Conservation (phyloP, 768 basidiomycete species). For the Collybia nuda region DNA sequence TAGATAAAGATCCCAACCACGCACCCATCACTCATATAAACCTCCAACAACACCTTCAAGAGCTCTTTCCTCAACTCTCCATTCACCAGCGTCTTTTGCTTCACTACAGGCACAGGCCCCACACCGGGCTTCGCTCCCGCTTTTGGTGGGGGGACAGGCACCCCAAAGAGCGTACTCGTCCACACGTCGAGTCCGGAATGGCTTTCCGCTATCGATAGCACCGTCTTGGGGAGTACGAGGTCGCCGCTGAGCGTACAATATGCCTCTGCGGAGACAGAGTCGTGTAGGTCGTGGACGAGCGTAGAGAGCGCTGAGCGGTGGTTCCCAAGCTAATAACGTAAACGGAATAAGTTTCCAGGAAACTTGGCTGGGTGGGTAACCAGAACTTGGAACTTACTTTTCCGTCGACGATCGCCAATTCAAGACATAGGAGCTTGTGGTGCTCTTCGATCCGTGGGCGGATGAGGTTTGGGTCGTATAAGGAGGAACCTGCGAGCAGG, state of each 20-base stretch:
- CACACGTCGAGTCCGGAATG: slow-evolving; percentile 46
- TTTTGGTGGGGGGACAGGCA: slow-evolving; percentile 21
- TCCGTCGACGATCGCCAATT: slow-evolving; percentile 76
- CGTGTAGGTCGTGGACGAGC: slow-evolving; percentile 70
- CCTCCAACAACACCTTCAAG: slow-evolving; percentile 70
- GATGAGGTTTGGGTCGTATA: slow-evolving; percentile 58
- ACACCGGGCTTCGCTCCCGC: slow-evolving; percentile 17
- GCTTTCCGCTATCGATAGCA: slow-evolving; percentile 49
- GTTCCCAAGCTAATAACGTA: slow-evolving; percentile 38
- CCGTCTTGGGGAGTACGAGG: slow-evolving; percentile 62
- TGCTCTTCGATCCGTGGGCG: slow-evolving; percentile 42
- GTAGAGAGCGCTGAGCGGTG: slow-evolving; percentile 64
- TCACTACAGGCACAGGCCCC: slow-evolving; percentile 19
- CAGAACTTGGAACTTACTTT: slow-evolving; percentile 48
- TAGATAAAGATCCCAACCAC: slow-evolving; percentile 51
- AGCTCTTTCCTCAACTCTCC: slow-evolving; percentile 54
- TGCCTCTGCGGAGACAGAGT: slow-evolving; percentile 76
- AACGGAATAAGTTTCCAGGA: too few relatives aligned
- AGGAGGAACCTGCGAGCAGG: slow-evolving; percentile 74
- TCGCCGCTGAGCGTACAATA: slow-evolving; percentile 84
- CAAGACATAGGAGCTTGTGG: slow-evolving; percentile 62
- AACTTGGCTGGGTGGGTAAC: too few relatives aligned
- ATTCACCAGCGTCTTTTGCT: slow-evolving; percentile 38
- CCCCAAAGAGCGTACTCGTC: slow-evolving; percentile 46
- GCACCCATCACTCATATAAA: slow-evolving; percentile 80